phyloP scores from a whole-genome alignment of 345 rosid genomes.

The Pistacia atlantica region DNA sequence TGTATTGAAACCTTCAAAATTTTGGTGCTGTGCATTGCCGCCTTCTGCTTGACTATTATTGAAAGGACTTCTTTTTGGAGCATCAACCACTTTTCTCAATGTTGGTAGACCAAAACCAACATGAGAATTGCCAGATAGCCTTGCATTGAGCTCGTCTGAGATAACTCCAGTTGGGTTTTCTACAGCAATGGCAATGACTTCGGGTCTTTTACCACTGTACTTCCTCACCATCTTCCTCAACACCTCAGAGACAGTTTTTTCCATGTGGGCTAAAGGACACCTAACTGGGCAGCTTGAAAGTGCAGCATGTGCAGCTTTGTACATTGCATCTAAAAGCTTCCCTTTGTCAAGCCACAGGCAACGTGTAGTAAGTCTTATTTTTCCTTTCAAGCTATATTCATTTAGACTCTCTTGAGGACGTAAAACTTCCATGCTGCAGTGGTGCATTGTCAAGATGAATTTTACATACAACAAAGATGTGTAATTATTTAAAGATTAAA shows the following conservation, averaged over 20 bases:
- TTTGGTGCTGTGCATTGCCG: conserved; percentile 26
- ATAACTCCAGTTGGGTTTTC: conserved; percentile 81
- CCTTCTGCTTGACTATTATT: conserved; percentile 34
- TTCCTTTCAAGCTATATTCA: conserved; percentile 74
- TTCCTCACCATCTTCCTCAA: conserved; percentile 93
- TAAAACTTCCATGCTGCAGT: conserved; percentile 84
- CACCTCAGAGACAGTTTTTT: conserved; percentile 82
- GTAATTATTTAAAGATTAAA: conserved; percentile 5
- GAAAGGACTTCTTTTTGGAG: conserved; percentile 38
- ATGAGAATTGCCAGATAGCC: conserved; percentile 63
- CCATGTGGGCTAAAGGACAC: conserved; percentile 89
- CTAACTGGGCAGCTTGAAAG: conserved; percentile 87
- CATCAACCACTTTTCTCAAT: conserved; percentile 51
- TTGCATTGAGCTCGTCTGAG: conserved; percentile 67
- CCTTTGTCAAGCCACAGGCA: conserved; percentile 99
- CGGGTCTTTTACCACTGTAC: conserved; percentile 95
- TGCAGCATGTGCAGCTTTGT: conserved; percentile 92
- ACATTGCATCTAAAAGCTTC: conserved; percentile 83
- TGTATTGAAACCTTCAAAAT: conserved; percentile 42
- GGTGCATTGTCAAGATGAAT: conserved; percentile 24
- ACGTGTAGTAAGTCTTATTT: conserved; percentile 89
- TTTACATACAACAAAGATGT: conserved; percentile 7
- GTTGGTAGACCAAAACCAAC: conserved; percentile 58
- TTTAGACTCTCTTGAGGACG: conserved; percentile 60
- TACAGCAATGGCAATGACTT: conserved; percentile 77